Evolutionary conservation across 768 basidiomycete genomes (phyloP).

Genomic region (Boletus reticuloceps): DNA sequence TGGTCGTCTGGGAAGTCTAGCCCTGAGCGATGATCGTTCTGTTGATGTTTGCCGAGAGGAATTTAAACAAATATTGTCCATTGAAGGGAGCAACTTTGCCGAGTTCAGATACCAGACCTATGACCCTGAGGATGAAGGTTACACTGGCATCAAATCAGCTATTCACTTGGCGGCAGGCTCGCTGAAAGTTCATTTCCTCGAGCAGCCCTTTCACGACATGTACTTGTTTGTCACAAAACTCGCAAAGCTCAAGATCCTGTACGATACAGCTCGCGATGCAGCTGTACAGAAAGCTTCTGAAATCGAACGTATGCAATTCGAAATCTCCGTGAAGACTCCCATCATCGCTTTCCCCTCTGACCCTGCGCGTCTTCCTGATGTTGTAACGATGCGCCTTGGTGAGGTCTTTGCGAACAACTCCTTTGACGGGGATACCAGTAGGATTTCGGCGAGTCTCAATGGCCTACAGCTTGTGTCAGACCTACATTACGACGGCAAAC

Average conservation of each 20-base stretch:
- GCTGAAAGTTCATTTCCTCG: slow-evolving; percentile 83
- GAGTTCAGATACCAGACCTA: slow-evolving; percentile 93
- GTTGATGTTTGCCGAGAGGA: slow-evolving; percentile 50
- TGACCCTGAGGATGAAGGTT: slow-evolving; percentile 66
- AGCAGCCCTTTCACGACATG: slow-evolving; percentile 86
- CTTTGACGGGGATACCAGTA: slow-evolving; percentile 55
- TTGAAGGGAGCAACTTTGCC: slow-evolving; percentile 92
- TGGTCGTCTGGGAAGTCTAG: slow-evolving; percentile 80
- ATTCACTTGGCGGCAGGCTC: slow-evolving; percentile 85
- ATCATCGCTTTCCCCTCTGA: slow-evolving; percentile 86
- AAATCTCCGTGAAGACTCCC: slow-evolving; percentile 86
- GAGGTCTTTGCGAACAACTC: slow-evolving; percentile 82
- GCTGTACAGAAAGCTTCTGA: slow-evolving; percentile 92
- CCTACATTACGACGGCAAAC: slow-evolving; percentile 46
- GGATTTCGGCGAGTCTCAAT: slow-evolving; percentile 68
- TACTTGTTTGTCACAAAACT: slow-evolving; percentile 82
- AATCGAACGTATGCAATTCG: slow-evolving; percentile 91
- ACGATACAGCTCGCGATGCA: slow-evolving; percentile 90
- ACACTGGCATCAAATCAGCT: slow-evolving; percentile 80
- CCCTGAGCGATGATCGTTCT: slow-evolving; percentile 71
- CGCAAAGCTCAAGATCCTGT: slow-evolving; percentile 87
- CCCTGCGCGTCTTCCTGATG: slow-evolving; percentile 57
- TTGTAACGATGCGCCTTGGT: slow-evolving; percentile 79
- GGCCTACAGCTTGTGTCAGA: slow-evolving; percentile 84
- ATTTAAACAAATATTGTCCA: slow-evolving; percentile 86